Percentiles rank a stretch among this genome's conserved stretches.
Conservation (phyloP, 2,329 filamentous ascomycete genomes). For the Xylariaceae sp. region DNA sequence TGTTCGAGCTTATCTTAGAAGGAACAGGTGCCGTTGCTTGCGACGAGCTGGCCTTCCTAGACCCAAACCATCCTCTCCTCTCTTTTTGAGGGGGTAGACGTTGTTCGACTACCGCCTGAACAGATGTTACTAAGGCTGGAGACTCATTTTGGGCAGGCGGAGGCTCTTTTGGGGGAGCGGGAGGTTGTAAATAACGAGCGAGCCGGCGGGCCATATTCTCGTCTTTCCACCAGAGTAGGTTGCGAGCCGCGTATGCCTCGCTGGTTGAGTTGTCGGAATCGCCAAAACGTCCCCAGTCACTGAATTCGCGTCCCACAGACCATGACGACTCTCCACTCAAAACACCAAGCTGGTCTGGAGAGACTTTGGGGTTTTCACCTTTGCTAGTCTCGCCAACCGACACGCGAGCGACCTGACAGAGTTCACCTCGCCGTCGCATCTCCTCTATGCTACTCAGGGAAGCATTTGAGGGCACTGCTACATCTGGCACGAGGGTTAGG, state of each 20-base stretch:
- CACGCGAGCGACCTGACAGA: constrained; percentile 23
- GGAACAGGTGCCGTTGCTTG: constrained; percentile 3
- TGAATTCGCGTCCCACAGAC: constrained; percentile 32
- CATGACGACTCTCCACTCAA: constrained; percentile 10
- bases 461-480: constrained; percentile 33
- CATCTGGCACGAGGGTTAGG: constrained; percentile 43
- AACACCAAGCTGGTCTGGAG: background rate
- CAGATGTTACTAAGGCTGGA: constrained; percentile 12
- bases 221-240: constrained; percentile 44
- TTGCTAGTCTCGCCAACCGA: constrained; percentile 6
- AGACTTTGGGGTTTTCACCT: constrained; percentile 4
- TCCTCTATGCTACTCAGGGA: constrained; percentile 27
- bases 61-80: constrained; percentile 35
- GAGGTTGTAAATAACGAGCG: constrained; percentile 41
- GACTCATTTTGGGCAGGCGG: constrained; percentile 13
- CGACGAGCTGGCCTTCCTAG: constrained; percentile 10
- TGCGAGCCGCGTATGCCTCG: constrained; percentile 1
- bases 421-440: constrained; percentile 26
- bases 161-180: constrained; percentile 26
- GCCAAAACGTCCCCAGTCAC: constrained; percentile 45
- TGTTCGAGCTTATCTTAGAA: too few relatives aligned
- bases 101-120: constrained; percentile 31
- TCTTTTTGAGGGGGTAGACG: constrained; percentile 28
- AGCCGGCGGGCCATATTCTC: constrained; percentile 44
- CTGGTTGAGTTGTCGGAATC: constrained; percentile 18